Percentiles rank a stretch among this genome's conserved stretches.
These are phyloP conservation scores for Rubia balearica DNA, from an alignment of 305 asterid species.

Conservation along the genomic window DNA sequence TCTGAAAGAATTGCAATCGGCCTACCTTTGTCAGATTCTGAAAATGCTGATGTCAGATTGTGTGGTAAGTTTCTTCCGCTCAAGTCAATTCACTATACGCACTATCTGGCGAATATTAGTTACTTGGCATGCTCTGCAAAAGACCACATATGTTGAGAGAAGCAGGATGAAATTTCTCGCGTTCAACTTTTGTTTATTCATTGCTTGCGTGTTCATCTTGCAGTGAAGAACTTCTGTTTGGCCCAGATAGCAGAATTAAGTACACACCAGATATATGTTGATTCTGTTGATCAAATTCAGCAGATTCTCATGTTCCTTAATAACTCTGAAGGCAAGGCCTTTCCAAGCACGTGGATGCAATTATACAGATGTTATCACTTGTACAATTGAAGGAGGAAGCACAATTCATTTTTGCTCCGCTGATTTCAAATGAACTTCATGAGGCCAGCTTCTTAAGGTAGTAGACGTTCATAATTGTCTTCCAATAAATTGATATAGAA, in stretches of 20 bases:
- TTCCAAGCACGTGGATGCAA: constrained; percentile 70
- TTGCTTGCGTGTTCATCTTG: constrained; percentile 22
- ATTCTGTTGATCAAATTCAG: constrained; percentile 62
- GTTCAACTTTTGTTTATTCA: background rate
- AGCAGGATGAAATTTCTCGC: background rate
- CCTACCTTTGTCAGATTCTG: constrained; percentile 79
- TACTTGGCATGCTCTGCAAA: background rate
- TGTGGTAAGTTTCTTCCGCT: constrained; percentile 52
- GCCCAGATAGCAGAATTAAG: constrained; percentile 62
- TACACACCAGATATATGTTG: constrained; percentile 41
- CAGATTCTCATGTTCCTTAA: constrained; percentile 61
- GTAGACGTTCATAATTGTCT: constrained; percentile 7
- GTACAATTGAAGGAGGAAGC: constrained; percentile 55
- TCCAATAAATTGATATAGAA: background rate
- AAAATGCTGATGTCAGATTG: constrained; percentile 51
- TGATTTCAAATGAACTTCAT: constrained; percentile 57
- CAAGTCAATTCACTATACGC: background rate
- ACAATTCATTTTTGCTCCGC: constrained; percentile 61
- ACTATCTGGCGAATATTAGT: background rate
- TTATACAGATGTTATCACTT: constrained; percentile 82
- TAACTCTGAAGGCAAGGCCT: constrained; percentile 88
- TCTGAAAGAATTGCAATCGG: constrained; percentile 79
- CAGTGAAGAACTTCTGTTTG: constrained; percentile 89
- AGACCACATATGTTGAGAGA: background rate
- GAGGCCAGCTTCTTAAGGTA: constrained; percentile 71